A percentile compares a stretch with the other conserved stretches of the same genome.
Conservation (phyloP, 179 eudicot species). For the Gypsophila paniculata region DNA sequence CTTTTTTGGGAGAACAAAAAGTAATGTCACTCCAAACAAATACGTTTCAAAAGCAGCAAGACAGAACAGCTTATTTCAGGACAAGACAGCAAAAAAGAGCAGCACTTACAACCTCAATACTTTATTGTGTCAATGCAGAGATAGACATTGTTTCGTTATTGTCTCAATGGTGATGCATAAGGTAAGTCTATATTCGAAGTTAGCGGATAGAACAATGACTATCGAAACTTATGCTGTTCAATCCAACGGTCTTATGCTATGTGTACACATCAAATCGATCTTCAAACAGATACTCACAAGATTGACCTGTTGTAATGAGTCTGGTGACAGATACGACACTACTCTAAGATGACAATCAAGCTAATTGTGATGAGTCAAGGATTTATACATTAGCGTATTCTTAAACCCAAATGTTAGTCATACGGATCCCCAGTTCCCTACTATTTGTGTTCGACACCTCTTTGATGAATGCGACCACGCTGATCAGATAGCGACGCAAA, state of each 20-base stretch:
- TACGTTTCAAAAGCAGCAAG: neutral
- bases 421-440: neutral
- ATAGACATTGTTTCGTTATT: too few species aligned
- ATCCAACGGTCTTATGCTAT: neutral
- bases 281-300: neutral
- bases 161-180: neutral
- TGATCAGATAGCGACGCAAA: too few species aligned
- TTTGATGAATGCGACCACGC: too few species aligned
- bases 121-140: too few species aligned
- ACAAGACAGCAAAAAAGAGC: neutral
- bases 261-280: neutral
- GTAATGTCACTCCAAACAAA: slow-evolving; percentile 4
- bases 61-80: neutral
- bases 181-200: neutral
- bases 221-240: neutral
- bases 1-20: neutral
- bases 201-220: neutral
- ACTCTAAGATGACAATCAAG: neutral
- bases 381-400: neutral
- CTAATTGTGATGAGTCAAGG: neutral
- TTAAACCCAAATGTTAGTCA: neutral
- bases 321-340: neutral
- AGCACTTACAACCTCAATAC: too few species aligned
- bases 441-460: neutral
- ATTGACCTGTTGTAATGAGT: too few species aligned